Evolutionary conservation across 2,329 filamentous ascomycete species (phyloP), one percentile per base, ranked within the genome.

Genomic region (Neofusicoccum laricinum): DNA sequence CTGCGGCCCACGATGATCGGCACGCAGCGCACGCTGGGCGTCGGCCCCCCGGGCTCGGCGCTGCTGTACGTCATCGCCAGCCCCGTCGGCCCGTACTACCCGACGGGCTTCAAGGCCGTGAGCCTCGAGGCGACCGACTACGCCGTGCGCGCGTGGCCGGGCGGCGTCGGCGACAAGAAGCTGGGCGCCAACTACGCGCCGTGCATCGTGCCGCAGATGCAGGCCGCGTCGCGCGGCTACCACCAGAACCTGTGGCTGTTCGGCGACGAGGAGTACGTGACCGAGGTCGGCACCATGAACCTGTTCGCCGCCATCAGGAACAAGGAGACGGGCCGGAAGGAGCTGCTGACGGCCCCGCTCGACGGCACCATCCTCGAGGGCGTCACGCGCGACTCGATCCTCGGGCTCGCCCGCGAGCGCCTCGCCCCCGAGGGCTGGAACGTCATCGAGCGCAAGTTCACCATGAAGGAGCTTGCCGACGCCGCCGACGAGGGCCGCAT

Each of bases 231-330:
- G 77, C 88, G 93, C 64, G 95, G 95, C 21, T 97, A 93, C 85
- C 94, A 98, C 81, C 95, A 99, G 83, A 99, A 98, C 80, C 85
- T 99, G 62, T 99, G 95, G 95, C 82, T 99, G 36, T 99, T 98
- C 75, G 93, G 93, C 48, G 89, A 96, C 74, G 92, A 98, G 78
- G 92, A 98, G 77, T 97, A 90, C 73, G 89, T 98, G 65, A 99
- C 95, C 51, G 95, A 99, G 80, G 95, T 97, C 64, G 95, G 95
- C 73, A 98, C 95, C 65, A 99, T 99, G 95, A 99, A 99, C 81
- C 88, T 99, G 76, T 99, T 98, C 73, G 89, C 90, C 36, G 93
- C 90, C 46, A 80, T 98, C 71, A 88, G 88, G 80, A 88, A 96
- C 82, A 91, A 91, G 84, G 85, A 91, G 77, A 95, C 92, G 12